Evolutionary conservation across 495 filamentous ascomycete genomes (phyloP).

Genomic region (Penicillium herquei): DNA sequence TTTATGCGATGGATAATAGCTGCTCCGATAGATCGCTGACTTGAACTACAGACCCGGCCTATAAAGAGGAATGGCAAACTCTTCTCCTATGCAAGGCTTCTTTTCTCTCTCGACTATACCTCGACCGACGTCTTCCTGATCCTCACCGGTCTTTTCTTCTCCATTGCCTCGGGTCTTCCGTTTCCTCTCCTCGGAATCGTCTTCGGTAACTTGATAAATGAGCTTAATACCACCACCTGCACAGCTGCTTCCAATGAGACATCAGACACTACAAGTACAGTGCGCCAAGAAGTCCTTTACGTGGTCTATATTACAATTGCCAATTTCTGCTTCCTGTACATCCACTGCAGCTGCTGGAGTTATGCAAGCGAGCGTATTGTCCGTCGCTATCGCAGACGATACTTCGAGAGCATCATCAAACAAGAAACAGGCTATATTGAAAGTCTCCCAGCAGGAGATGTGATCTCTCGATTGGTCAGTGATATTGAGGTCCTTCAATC

Average conservation of each 20-base stretch:
- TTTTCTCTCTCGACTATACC: conserved; percentile 36
- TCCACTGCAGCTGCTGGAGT: conserved; percentile 53
- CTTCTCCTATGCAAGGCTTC: conserved; percentile 26
- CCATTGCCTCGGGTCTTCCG: conserved; percentile 61
- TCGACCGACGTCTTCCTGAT: conserved; percentile 29
- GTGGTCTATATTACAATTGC: conserved; percentile 63
- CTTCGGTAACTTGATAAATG: conserved; percentile 64
- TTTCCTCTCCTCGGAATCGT: conserved; percentile 68
- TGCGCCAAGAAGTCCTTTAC: conserved; percentile 53
- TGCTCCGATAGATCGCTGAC: neutral
- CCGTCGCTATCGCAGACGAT: conserved; percentile 56
- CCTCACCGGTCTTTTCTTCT: conserved; percentile 44
- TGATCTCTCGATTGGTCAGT: conserved; percentile 54
- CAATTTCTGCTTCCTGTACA: conserved; percentile 59
- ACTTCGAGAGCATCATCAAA: conserved; percentile 54
- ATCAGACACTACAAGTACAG: conserved; percentile 15
- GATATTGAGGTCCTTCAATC: conserved; percentile 59
- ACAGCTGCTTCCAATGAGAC: conserved; percentile 9
- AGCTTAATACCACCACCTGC: conserved; percentile 35
- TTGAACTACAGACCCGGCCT: neutral
- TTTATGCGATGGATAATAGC: neutral
- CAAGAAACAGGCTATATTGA: conserved; percentile 64
- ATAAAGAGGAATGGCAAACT: conserved; percentile 3
- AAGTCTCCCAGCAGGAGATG: conserved; percentile 50
- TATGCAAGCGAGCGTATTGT: conserved; percentile 61